Conservation (phyloP, 2,329 filamentous ascomycete species). For the Colletotrichum siamense region DNA sequence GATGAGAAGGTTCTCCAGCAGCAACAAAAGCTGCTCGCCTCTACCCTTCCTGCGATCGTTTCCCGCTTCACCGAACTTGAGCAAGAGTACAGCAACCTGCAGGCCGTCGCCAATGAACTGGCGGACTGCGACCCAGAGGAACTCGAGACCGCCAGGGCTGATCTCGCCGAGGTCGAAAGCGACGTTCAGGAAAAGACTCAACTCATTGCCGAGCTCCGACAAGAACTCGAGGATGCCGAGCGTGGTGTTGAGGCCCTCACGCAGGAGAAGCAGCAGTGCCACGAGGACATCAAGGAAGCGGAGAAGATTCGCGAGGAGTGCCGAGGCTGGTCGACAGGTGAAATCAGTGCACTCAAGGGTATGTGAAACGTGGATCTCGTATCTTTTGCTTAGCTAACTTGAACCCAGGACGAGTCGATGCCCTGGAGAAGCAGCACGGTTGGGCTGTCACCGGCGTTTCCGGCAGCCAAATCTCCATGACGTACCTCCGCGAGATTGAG, state of each 20-base stretch:
- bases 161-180: slow-evolving; percentile 67
- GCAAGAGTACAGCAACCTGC: slow-evolving; percentile 69
- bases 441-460: slow-evolving; percentile 75
- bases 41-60: slow-evolving; percentile 69
- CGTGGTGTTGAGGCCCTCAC: slow-evolving; percentile 65
- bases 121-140: slow-evolving; percentile 83
- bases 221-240: slow-evolving; percentile 72
- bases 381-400: slow-evolving; percentile 39
- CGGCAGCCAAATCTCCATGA: slow-evolving; percentile 72
- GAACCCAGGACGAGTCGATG: slow-evolving; percentile 65
- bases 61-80: slow-evolving; percentile 67
- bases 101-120: slow-evolving; percentile 75
- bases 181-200: slow-evolving; percentile 74
- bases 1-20: slow-evolving; percentile 73
- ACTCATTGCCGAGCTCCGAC: slow-evolving; percentile 70
- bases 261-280: slow-evolving; percentile 71
- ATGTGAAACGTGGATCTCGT: slow-evolving; percentile 25
- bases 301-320: slow-evolving; percentile 87
- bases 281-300: slow-evolving; percentile 79
- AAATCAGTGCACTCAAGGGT: slow-evolving; percentile 83
- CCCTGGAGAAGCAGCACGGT: slow-evolving; percentile 69
- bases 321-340: slow-evolving; percentile 84
- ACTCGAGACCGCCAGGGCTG: slow-evolving; percentile 73
- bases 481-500: slow-evolving; percentile 74
- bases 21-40: slow-evolving; percentile 72